Conservation (phyloP, 352 stramenopile species). For the Ochromonadaceae sp. region DNA sequence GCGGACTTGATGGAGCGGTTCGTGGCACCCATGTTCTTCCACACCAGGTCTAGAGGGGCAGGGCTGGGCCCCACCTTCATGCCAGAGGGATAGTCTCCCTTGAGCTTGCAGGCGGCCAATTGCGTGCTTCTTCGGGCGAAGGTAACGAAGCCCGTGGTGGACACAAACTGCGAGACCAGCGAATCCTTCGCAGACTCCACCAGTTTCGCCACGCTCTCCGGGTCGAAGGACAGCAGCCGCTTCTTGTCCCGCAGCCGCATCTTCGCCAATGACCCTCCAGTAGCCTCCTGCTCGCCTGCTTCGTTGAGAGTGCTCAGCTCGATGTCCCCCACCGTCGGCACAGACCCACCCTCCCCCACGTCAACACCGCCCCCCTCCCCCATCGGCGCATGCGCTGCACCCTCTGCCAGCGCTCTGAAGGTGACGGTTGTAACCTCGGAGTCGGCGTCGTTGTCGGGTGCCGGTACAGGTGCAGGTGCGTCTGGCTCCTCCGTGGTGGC, state of each 20-base stretch:
- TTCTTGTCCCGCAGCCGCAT: neutral
- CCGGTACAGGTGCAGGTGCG: no score
- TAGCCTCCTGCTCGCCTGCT: neutral
- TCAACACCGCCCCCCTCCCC: no score
- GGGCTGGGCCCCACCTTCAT: neutral
- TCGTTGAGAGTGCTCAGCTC: neutral
- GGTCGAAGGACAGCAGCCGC: no score
- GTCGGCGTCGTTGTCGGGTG: no score
- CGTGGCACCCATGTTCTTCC: neutral
- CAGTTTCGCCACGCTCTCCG: neutral
- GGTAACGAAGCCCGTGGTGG: constrained; percentile 11
- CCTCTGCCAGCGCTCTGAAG: no score
- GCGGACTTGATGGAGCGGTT: neutral
- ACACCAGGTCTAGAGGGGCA: constrained; percentile 1
- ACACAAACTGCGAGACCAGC: no score
- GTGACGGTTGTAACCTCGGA: no score
- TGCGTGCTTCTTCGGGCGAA: neutral
- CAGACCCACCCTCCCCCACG: no score
- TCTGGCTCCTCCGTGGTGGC: no score
- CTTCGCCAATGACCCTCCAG: neutral
- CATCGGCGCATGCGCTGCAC: no score
- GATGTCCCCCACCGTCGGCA: neutral
- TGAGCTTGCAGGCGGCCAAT: neutral
- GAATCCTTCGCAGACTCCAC: neutral
- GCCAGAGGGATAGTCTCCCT: neutral